Conservation (phyloP, 306 rosid genomes). For the Sechiopsis laciniata region DNA sequence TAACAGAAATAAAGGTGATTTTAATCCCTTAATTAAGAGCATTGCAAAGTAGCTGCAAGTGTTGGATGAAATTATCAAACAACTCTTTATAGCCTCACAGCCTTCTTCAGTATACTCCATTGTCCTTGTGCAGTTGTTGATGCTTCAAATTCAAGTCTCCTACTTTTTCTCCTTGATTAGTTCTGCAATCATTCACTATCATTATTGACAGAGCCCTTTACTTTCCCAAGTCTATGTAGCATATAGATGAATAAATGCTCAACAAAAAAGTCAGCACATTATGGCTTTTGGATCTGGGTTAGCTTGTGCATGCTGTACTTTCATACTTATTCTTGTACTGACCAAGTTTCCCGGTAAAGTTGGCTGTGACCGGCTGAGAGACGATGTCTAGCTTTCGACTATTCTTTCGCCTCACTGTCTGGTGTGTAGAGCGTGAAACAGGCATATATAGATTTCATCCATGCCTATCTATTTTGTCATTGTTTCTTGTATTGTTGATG, state of each 20-base stretch:
- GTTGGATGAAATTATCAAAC: neutral
- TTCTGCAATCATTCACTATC: constrained; percentile 17
- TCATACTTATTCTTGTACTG: constrained; percentile 6
- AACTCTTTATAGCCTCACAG: neutral
- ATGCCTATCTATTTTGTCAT: neutral
- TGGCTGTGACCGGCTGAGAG: constrained; percentile 4
- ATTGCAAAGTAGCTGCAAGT: neutral
- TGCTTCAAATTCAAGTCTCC: constrained; percentile 6
- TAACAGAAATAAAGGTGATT: neutral
- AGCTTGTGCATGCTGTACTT: neutral
- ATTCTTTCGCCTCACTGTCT: neutral
- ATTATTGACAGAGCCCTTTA: neutral
- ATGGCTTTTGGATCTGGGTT: neutral
- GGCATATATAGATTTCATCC: neutral
- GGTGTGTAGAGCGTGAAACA: neutral
- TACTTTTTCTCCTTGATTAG: neutral
- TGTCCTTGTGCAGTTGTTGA: neutral
- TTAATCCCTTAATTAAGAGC: neutral
- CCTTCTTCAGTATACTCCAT: neutral
- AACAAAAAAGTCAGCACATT: neutral
- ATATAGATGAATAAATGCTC: constrained; percentile 13
- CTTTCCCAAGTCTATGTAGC: constrained; percentile 9
- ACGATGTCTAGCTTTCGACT: neutral
- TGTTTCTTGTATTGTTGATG: neutral
- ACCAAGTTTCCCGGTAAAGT: constrained; percentile 15